A percentile compares a stretch with the other conserved stretches of the same genome.
Evolutionary conservation across 257 asterid genomes (phyloP).

Genomic region (Nicotiana benthamiana): DNA sequence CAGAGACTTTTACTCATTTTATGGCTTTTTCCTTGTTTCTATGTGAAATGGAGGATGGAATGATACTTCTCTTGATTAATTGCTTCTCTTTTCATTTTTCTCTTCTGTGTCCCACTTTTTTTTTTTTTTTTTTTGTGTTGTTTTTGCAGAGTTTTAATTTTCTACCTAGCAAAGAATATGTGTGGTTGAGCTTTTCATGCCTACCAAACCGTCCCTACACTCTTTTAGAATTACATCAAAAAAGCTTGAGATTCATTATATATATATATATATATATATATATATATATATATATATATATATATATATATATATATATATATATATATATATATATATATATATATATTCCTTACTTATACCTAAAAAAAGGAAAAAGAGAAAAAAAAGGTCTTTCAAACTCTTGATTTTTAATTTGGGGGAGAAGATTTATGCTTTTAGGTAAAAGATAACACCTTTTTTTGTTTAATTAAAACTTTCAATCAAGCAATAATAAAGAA

Average conservation of each 20-base stretch:
- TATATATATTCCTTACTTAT: too few relatives aligned
- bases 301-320: too few relatives aligned
- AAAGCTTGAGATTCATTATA: background rate
- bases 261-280: too few relatives aligned
- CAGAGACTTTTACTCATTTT: constrained; percentile 22
- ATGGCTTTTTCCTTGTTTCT: constrained; percentile 5
- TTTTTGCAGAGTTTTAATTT: constrained; percentile 5
- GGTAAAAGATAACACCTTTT: background rate
- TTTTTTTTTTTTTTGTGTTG: background rate
- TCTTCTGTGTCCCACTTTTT: background rate
- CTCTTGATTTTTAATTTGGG: background rate
- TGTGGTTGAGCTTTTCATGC: constrained; percentile 14
- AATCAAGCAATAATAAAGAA: background rate
- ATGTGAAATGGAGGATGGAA: constrained; percentile 9
- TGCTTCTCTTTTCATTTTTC: constrained; percentile 4
- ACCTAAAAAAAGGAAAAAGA: background rate
- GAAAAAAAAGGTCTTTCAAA: background rate
- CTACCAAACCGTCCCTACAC: constrained; percentile 15
- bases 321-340: too few relatives aligned
- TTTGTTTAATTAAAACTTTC: background rate
- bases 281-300: too few relatives aligned
- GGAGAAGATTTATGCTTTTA: background rate
- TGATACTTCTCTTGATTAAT: constrained; percentile 20
- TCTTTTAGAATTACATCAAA: background rate
- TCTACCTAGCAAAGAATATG: constrained; percentile 13